Conservation (phyloP, 139 green algal genomes). For the Tetradesmus lagerheimii region DNA sequence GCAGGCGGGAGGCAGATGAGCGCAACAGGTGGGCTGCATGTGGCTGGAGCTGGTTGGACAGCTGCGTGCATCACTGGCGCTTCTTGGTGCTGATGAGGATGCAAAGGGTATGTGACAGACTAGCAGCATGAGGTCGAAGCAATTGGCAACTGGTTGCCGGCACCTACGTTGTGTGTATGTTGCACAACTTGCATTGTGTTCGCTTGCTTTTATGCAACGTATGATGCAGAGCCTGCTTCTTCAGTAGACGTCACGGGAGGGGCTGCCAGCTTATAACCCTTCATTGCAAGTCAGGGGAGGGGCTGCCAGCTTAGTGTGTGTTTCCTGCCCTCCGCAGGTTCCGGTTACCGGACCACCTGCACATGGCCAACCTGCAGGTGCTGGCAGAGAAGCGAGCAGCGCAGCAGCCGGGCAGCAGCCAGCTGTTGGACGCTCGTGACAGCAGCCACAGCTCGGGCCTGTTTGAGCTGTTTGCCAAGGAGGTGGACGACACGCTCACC, state of each 20-base stretch:
- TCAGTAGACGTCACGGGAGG: no score
- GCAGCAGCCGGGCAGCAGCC: background rate
- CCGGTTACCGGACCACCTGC: constrained; percentile 64
- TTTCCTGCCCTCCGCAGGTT: constrained; percentile 63
- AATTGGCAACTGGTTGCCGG: no score
- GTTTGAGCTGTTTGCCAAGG: constrained; percentile 60
- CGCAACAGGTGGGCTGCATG: constrained; percentile 62
- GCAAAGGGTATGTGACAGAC: no score
- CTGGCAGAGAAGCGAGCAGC: constrained; percentile 24
- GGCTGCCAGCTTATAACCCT: background rate
- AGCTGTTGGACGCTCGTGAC: constrained; percentile 42
- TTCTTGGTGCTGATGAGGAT: no score
- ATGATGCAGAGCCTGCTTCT: background rate
- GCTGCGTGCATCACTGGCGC: no score
- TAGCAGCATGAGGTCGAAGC: no score
- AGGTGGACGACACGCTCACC: constrained; percentile 68
- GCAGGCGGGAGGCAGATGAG: constrained; percentile 77
- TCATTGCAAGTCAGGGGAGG: no score
- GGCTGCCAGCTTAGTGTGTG: background rate
- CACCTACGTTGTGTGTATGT: no score
- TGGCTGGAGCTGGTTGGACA: background rate
- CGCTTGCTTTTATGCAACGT: no score
- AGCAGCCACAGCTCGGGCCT: constrained; percentile 54
- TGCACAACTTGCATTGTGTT: no score
- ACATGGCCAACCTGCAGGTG: constrained; percentile 65